phyloP scores from a whole-genome alignment of 805 yeast species.

The Myxozyma sirexii region DNA sequence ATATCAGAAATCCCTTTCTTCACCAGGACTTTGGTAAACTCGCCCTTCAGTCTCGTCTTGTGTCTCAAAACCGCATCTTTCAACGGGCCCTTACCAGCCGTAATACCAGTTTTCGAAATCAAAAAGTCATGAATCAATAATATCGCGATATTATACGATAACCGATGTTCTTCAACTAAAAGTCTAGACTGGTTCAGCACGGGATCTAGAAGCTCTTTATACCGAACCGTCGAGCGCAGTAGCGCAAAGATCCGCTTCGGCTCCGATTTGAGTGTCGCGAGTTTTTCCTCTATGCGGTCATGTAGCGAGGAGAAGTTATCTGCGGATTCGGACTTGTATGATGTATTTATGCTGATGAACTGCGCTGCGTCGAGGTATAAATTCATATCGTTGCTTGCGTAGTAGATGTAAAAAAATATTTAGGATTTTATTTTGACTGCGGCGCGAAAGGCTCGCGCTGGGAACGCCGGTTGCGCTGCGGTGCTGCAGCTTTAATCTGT shows the following conservation, averaged over 20 bases:
- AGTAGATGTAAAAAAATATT: not conserved
- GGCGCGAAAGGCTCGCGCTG: too few relatives aligned
- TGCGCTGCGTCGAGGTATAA: slow-evolving; percentile 33
- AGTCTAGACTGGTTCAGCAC: slow-evolving; percentile 53
- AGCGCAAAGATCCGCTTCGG: slow-evolving; percentile 89
- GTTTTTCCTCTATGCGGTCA: slow-evolving; percentile 2
- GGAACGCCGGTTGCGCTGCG: too few relatives aligned
- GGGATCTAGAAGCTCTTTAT: slow-evolving; percentile 61
- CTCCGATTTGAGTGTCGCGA: slow-evolving; percentile 51
- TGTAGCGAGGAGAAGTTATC: slow-evolving; percentile 11
- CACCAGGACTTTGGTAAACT: slow-evolving; percentile 73
- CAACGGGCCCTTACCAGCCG: slow-evolving; percentile 83
- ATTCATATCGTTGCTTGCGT: slow-evolving; percentile 23
- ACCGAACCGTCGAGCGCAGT: slow-evolving; percentile 74
- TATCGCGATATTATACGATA: slow-evolving; percentile 55
- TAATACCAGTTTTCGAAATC: slow-evolving; percentile 75
- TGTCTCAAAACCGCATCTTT: slow-evolving; percentile 79
- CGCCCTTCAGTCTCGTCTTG: slow-evolving; percentile 81
- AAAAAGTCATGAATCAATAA: slow-evolving; percentile 80
- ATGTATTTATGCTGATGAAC: slow-evolving; percentile 20
- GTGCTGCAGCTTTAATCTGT: too few relatives aligned
- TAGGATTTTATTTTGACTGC: not conserved
- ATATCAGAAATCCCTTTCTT: slow-evolving; percentile 64
- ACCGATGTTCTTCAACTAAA: slow-evolving; percentile 49
- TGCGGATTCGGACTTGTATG: slow-evolving; percentile 7